Conservation (phyloP, 345 rosid genomes). For the Aegle marmelos region DNA sequence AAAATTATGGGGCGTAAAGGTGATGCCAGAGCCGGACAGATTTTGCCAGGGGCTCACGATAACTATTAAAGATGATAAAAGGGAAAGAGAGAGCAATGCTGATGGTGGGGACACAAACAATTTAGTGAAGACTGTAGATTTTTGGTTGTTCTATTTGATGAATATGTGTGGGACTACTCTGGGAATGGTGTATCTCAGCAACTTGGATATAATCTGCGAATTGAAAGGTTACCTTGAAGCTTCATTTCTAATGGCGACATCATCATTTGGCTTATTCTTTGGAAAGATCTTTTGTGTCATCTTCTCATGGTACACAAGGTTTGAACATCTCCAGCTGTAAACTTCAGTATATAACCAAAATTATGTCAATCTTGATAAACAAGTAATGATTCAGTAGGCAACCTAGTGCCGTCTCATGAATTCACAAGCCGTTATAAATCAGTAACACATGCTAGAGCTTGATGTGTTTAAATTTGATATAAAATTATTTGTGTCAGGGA, state of each 20-base stretch:
- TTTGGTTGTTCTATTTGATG: slow-evolving; percentile 33
- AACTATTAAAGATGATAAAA: background rate
- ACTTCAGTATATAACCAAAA: too few species aligned
- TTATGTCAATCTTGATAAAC: too few species aligned
- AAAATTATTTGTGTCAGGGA: slow-evolving; percentile 17
- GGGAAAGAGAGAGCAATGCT: background rate
- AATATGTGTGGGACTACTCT: slow-evolving; percentile 34
- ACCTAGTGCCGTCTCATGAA: too few species aligned
- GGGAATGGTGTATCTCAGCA: slow-evolving; percentile 35
- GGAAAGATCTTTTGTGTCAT: slow-evolving; percentile 23
- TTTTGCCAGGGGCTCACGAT: background rate
- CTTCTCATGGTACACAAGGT: slow-evolving; percentile 24
- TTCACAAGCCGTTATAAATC: too few species aligned
- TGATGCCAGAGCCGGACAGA: background rate
- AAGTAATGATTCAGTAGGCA: too few species aligned
- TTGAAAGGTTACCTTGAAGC: slow-evolving; percentile 17
- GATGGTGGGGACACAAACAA: background rate
- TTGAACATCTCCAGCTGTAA: background rate
- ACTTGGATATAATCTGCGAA: slow-evolving; percentile 37
- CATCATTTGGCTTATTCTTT: slow-evolving; percentile 32
- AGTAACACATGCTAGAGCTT: too few species aligned
- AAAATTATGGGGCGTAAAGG: background rate
- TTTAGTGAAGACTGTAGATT: slow-evolving; percentile 21
- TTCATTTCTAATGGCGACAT: slow-evolving; percentile 25
- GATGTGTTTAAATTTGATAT: background rate